Base-by-base conservation (phyloP, 106 monocot genomes). In the Dendrobium chrysotoxum region DNA sequence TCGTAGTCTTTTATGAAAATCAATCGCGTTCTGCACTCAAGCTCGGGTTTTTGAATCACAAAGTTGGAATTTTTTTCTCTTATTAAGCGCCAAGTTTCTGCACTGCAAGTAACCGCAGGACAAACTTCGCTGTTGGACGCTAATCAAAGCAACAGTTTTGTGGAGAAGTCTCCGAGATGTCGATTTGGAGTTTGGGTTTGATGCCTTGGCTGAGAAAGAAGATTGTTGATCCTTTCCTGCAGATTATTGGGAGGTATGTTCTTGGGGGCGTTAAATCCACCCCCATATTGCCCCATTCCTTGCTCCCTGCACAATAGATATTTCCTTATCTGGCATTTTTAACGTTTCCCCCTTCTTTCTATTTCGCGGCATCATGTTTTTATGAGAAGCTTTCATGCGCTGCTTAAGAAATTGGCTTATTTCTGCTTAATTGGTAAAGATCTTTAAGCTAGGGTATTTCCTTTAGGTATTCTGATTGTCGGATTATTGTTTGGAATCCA, bases 181-280 rank as follows among this genome's bases (percentile, higher is more conserved):
- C 81, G 5, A 13, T 80, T 75, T 66, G 64, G 78, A 78, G 64
- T 28, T 45, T 46, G 50, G 73, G 53, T 20, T 45, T 89, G 78
- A 5, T 78, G 40, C 28, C 82, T 31, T 89, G 86, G 90, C 0
- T 88, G n/a, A 79, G 78, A 42, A 82, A 72, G 82, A 90, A 83
- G 77, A 35, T 90, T 12, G 83, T 86, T 7, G 90, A 90, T 78
- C 90, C 90, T 45, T 76, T 90, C 16, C 20, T 85, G 40, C 88
- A 84, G 53, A 88, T 88, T 39, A n/a, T 90, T 28, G 76, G 47
- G 65, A 86, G 77, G 87, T 90, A 80, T 76, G 39, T 21, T 74
- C 74, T 74, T 40, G 0, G n/a, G 23, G 8, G 64, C 64, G 7
- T 64, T n/a, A 23, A 64, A 64, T 64, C 26, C 8, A 64, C 64